These are phyloP conservation scores for Capsicum chinense DNA, from an alignment of 257 asterid species.

Conservation along the genomic window DNA sequence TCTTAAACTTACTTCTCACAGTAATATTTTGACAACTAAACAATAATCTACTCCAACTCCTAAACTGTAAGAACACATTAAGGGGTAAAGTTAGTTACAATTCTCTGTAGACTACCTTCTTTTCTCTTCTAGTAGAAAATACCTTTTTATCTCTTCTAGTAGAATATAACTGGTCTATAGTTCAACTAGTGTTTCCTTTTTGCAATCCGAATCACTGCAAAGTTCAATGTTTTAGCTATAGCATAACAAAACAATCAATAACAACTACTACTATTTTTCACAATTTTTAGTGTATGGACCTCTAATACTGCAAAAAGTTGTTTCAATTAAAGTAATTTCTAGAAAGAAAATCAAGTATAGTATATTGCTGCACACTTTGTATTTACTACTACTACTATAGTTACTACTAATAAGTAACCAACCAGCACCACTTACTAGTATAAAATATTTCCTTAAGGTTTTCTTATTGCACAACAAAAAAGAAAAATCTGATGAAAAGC, in stretches of 20 bases:
- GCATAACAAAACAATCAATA: slow-evolving; percentile 20
- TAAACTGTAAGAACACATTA: background rate
- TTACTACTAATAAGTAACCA: background rate
- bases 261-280: background rate
- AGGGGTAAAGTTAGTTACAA: slow-evolving; percentile 16
- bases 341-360: slow-evolving; percentile 22
- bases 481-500: too few species aligned
- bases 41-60: background rate
- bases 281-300: slow-evolving; percentile 11
- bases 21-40: background rate
- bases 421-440: background rate
- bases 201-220: slow-evolving; percentile 27
- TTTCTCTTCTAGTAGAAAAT: background rate
- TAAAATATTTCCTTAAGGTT: too few species aligned
- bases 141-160: too few species aligned
- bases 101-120: slow-evolving; percentile 24
- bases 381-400: background rate
- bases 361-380: background rate
- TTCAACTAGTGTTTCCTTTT: slow-evolving; percentile 13
- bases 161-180: background rate
- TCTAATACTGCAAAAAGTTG: slow-evolving; percentile 26
- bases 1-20: background rate
- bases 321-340: background rate
- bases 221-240: slow-evolving; percentile 12
- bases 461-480: too few species aligned